A percentile compares a stretch with the other conserved stretches of the same genome.
phyloP scores from a whole-genome alignment of 2,329 filamentous ascomycete species.

The Mollisiaceae sp. region DNA sequence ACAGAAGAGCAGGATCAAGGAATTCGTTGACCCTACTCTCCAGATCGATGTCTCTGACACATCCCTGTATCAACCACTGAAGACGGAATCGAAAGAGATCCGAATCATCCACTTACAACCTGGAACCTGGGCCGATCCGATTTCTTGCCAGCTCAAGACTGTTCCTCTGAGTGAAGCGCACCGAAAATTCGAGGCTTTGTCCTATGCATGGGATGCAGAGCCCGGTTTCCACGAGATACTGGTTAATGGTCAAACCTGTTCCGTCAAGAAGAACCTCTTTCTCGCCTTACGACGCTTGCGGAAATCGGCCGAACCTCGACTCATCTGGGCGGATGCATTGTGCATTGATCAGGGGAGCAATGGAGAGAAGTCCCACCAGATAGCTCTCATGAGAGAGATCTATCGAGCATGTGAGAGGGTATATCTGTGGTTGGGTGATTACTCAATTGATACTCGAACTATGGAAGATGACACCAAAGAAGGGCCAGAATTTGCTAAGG shows the following conservation, averaged over 20 bases:
- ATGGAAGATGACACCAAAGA: not conserved
- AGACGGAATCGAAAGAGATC: not conserved
- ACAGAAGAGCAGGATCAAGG: not conserved
- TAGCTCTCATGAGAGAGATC: conserved; percentile 19
- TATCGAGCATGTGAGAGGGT: conserved; percentile 11
- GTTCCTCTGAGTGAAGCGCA: not conserved
- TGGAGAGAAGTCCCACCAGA: conserved; percentile 16
- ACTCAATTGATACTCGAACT: not conserved
- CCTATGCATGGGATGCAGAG: conserved; percentile 15
- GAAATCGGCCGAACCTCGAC: not conserved
- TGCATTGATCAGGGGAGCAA: conserved; percentile 42
- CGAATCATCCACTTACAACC: not conserved
- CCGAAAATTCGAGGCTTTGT: conserved; percentile 7
- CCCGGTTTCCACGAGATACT: not conserved
- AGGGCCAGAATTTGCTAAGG: not conserved
- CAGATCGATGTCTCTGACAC: not conserved
- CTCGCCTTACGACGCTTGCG: conserved; percentile 14
- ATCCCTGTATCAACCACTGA: not conserved
- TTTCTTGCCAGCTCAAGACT: not conserved
- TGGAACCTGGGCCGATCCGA: not conserved
- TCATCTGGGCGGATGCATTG: conserved; percentile 18
- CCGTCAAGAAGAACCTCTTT: conserved; percentile 16
- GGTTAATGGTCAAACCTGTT: not conserved
- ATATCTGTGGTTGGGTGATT: conserved; percentile 16
- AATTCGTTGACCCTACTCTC: no score